phyloP scores from a whole-genome alignment of 345 rosid genomes.

The Rhodomyrtus tomentosa region DNA sequence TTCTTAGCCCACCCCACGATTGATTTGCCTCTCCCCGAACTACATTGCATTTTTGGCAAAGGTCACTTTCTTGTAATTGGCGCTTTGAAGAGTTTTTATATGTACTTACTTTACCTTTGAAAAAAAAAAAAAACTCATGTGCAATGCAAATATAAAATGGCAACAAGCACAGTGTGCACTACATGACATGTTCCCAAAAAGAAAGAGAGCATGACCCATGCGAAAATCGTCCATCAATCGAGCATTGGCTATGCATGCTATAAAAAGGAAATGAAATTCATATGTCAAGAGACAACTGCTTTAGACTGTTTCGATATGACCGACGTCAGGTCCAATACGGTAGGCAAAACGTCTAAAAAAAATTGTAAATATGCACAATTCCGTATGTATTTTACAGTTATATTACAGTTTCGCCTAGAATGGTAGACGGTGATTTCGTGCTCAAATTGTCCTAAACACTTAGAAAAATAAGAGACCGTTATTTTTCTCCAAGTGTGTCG shows the following conservation, averaged over 20 bases:
- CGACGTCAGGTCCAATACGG: neutral
- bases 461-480: neutral
- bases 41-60: too few relatives aligned
- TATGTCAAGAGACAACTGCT: neutral
- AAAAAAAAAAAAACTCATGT: too few relatives aligned
- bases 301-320: neutral
- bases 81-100: too few relatives aligned
- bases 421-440: neutral
- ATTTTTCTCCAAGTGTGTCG: neutral
- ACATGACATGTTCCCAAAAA: neutral
- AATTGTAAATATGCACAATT: neutral
- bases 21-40: too few relatives aligned
- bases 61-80: too few relatives aligned
- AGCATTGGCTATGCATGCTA: neutral
- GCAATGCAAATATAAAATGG: neutral
- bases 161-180: neutral
- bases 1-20: too few relatives aligned
- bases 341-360: neutral
- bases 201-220: neutral
- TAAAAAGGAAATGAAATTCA: neutral
- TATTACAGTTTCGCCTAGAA: neutral
- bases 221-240: neutral
- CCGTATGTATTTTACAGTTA: neutral
- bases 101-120: too few relatives aligned
- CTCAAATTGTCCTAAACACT: neutral